A percentile compares a stretch with the other conserved stretches of the same genome.
Conservation (phyloP, 106 monocot genomes). For the Dendrobium catenatum region DNA sequence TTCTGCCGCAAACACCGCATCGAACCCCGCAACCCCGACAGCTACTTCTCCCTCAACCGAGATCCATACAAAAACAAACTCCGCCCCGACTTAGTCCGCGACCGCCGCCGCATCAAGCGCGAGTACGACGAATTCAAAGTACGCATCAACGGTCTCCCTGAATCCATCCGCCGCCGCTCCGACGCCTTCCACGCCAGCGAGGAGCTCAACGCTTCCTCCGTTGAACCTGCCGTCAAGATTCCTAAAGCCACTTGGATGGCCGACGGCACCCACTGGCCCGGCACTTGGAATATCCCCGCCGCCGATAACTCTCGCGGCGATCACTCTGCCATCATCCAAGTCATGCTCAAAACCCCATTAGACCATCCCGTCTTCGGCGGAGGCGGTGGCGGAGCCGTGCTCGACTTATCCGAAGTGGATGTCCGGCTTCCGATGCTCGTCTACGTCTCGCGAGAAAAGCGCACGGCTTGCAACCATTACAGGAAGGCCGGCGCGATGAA, state of each 20-base stretch:
- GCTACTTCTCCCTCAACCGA: constrained; percentile 59
- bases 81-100: constrained; percentile 79
- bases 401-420: constrained; percentile 63
- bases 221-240: constrained; percentile 9
- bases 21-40: constrained; percentile 82
- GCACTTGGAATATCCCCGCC: constrained; percentile 45
- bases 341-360: constrained; percentile 64
- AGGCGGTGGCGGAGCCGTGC: constrained; percentile 16
- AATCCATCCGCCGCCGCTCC: constrained; percentile 47
- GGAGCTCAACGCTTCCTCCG: constrained; percentile 22
- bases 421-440: constrained; percentile 68
- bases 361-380: constrained; percentile 44
- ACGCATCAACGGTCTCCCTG: constrained; percentile 73
- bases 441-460: constrained; percentile 89
- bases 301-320: constrained; percentile 78
- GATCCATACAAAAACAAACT: constrained; percentile 93
- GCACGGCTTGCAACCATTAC: constrained; percentile 78
- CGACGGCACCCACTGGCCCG: constrained; percentile 85
- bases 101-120: constrained; percentile 84
- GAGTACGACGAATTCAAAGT: constrained; percentile 98
- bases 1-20: constrained; percentile 93
- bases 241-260: constrained; percentile 83
- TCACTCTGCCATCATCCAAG: constrained; percentile 81
- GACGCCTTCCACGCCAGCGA: constrained; percentile 40
- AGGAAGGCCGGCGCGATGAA: constrained; percentile 98